Percentiles rank a stretch among this genome's conserved stretches.
Conservation (phyloP, 805 yeast genomes). For the Wickerhamomyces bovis region DNA sequence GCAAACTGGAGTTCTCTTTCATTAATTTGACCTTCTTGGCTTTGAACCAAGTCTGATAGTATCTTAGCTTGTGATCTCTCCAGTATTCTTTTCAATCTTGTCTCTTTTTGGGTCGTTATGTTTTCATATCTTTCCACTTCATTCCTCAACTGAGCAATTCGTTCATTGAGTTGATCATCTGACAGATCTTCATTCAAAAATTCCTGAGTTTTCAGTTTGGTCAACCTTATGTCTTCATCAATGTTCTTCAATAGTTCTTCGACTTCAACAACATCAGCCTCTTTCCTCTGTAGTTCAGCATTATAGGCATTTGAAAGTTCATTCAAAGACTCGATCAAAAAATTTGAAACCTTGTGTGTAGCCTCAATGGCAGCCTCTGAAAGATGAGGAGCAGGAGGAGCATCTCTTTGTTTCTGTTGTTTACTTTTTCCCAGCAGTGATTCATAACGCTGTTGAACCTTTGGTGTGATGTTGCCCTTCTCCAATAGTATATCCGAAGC, state of each 20-base stretch:
- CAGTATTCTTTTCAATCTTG: conserved; percentile 19
- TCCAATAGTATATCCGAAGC: conserved; percentile 24
- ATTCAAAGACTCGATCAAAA: conserved; percentile 43
- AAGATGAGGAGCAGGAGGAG: conserved; percentile 32
- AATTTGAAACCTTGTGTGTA: conserved; percentile 43
- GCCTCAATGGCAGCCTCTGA: conserved; percentile 52
- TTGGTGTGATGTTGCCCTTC: conserved; percentile 19
- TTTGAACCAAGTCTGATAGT: conserved; percentile 7
- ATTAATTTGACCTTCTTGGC: neutral
- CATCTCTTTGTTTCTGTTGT: conserved; percentile 11
- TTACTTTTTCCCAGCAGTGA: conserved; percentile 15
- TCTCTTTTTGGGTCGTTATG: conserved; percentile 20
- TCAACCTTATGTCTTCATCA: conserved; percentile 34
- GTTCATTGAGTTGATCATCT: conserved; percentile 9
- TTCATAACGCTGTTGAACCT: conserved; percentile 20
- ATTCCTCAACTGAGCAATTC: conserved; percentile 8
- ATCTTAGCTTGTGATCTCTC: conserved; percentile 26
- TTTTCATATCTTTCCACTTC: conserved; percentile 18
- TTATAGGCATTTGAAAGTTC: conserved; percentile 48
- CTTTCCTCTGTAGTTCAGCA: conserved; percentile 46
- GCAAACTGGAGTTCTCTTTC: neutral
- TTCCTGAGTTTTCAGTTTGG: conserved; percentile 22
- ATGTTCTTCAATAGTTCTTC: conserved; percentile 35
- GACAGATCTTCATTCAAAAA: conserved; percentile 14
- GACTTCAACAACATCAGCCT: conserved; percentile 46